Percentiles rank a stretch among this genome's conserved stretches.
phyloP scores from a whole-genome alignment of 2,329 filamentous ascomycete genomes.

The Diaporthe helianthi region DNA sequence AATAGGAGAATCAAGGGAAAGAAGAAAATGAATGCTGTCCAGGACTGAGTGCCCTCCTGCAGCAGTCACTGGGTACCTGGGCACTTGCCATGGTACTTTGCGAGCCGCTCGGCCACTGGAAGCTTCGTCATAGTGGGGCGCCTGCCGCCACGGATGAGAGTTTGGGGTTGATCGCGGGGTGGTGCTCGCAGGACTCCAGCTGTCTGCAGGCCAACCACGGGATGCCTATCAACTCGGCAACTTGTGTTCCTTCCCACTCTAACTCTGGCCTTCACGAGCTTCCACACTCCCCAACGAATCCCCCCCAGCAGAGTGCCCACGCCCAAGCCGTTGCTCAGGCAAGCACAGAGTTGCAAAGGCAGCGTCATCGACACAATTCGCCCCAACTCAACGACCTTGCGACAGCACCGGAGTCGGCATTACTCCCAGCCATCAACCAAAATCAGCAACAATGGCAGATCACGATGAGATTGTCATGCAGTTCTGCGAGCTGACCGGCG shows the following conservation, averaged over 20 bases:
- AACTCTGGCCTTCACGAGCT: neutral
- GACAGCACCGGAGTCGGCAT: neutral
- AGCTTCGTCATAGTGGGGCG: constrained; percentile 32
- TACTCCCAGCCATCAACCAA: neutral
- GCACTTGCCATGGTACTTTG: neutral
- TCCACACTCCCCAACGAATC: neutral
- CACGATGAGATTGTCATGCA: constrained; percentile 55
- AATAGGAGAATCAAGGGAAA: neutral
- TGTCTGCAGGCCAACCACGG: constrained; percentile 13
- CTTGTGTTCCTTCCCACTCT: neutral
- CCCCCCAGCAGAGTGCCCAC: too few relatives aligned
- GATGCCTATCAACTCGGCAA: neutral
- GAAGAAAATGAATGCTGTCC: too few relatives aligned
- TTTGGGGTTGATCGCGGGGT: constrained; percentile 21
- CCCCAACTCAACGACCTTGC: neutral
- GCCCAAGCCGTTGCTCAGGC: neutral
- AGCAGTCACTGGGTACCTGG: neutral
- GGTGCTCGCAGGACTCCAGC: constrained; percentile 14
- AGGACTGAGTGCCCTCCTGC: too few relatives aligned
- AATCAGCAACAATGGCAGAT: constrained; percentile 46
- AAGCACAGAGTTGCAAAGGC: neutral
- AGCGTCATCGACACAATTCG: neutral
- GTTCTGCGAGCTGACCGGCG: constrained; percentile 64
- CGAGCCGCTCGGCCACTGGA: neutral
- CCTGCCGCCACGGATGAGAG: neutral